Evolutionary conservation across 192 early-diverging fungal species (phyloP).

Genomic region (Rhizoclosmatium globosum): DNA sequence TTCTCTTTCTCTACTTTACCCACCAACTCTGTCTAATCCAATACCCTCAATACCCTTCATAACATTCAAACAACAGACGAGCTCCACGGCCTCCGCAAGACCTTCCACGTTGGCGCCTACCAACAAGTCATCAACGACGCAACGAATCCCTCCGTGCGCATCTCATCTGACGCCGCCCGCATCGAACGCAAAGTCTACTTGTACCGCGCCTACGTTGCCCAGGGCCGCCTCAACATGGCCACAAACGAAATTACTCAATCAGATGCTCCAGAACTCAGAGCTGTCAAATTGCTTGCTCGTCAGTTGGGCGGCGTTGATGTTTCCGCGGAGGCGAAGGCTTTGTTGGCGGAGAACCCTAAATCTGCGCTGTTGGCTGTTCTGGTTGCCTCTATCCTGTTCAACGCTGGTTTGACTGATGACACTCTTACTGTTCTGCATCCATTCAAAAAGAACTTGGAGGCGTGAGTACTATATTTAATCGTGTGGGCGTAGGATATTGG

Average conservation of each 20-base stretch:
- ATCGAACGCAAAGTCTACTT: conserved; percentile 71
- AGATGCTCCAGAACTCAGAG: conserved; percentile 65
- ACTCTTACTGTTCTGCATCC: conserved; percentile 74
- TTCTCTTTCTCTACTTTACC: no score
- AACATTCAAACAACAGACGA: conserved; percentile 44
- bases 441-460: conserved; percentile 81
- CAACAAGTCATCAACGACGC: conserved; percentile 73
- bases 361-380: conserved; percentile 63
- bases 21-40: no score
- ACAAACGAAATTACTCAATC: conserved; percentile 65
- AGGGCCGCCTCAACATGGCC: conserved; percentile 65
- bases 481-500: no score
- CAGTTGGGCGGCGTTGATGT: conserved; percentile 21
- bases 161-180: conserved; percentile 23
- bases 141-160: conserved; percentile 47
- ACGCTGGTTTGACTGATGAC: conserved; percentile 70
- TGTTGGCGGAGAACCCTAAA: conserved; percentile 44
- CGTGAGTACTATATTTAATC: conserved; percentile 53
- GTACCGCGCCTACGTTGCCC: conserved; percentile 84
- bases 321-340: conserved; percentile 54
- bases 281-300: conserved; percentile 71
- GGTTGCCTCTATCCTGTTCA: conserved; percentile 68
- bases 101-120: conserved; percentile 72
- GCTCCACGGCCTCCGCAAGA: conserved; percentile 45
- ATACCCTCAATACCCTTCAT: no score